Evolutionary conservation across 192 early-diverging fungal genomes (phyloP).

Genomic region (Umbelopsis ramanniana): DNA sequence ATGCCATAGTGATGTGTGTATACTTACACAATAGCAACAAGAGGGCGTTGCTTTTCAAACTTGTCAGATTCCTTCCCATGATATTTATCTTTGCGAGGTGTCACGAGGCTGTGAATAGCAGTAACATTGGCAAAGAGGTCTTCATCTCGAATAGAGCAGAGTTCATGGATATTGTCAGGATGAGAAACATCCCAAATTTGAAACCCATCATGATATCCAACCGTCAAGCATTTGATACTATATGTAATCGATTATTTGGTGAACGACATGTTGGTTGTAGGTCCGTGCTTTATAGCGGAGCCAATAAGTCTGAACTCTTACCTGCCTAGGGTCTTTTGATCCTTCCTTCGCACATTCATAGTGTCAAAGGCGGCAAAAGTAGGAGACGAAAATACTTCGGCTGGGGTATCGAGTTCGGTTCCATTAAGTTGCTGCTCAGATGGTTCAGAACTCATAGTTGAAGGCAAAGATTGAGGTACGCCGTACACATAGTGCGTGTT

Average conservation of each 20-base stretch:
- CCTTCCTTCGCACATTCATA: background rate
- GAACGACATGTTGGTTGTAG: background rate
- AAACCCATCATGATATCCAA: conserved; percentile 78
- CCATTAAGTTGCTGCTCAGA: background rate
- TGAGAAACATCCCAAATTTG: conserved; percentile 79
- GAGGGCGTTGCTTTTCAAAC: conserved; percentile 24
- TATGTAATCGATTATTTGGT: conserved; percentile 32
- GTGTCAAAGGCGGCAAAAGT: conserved; percentile 2
- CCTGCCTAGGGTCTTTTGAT: conserved; percentile 1
- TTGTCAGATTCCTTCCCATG: background rate
- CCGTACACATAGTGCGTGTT: conserved; percentile 12
- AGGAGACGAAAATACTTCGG: background rate
- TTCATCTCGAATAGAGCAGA: conserved; percentile 60
- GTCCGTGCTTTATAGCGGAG: background rate
- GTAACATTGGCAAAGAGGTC: conserved; percentile 49
- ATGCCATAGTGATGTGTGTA: too few relatives aligned
- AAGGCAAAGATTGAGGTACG: background rate
- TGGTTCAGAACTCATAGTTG: background rate
- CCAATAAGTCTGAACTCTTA: background rate
- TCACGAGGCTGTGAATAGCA: conserved; percentile 52
- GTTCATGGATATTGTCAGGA: conserved; percentile 68
- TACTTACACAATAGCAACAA: conserved; percentile 44
- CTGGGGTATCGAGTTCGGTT: background rate
- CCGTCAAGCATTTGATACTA: conserved; percentile 48
- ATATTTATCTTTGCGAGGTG: conserved; percentile 13